phyloP scores from a whole-genome alignment of 352 stramenopile genomes.

The Globisporangium parvum region DNA sequence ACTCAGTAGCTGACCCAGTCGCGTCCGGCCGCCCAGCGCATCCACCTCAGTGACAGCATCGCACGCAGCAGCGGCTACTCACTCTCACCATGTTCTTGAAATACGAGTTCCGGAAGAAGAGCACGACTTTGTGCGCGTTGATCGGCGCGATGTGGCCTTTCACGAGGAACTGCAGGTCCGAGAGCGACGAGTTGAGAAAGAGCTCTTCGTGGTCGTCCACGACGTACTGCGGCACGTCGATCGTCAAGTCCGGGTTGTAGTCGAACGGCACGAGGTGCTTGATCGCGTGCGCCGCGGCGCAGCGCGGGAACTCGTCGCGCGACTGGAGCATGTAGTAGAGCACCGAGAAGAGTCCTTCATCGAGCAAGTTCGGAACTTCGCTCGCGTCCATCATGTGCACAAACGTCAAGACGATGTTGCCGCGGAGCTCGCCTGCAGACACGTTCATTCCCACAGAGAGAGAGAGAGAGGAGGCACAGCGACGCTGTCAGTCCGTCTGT shows the following conservation, averaged over 20 bases:
- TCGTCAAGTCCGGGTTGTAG: constrained; percentile 72
- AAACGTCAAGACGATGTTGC: constrained; percentile 84
- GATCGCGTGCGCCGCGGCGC: constrained; percentile 77
- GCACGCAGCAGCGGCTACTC: constrained; percentile 25
- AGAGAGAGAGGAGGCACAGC: too few relatives aligned
- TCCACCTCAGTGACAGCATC: neutral
- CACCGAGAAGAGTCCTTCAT: constrained; percentile 73
- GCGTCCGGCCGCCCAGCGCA: neutral
- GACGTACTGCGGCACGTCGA: constrained; percentile 71
- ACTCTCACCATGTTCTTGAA: constrained; percentile 91
- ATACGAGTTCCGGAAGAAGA: constrained; percentile 88
- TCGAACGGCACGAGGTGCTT: constrained; percentile 73
- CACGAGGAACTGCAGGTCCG: constrained; percentile 83
- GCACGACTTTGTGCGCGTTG: constrained; percentile 84
- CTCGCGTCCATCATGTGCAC: constrained; percentile 86
- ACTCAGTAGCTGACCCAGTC: neutral
- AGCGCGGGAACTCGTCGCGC: constrained; percentile 62
- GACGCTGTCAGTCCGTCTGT: neutral
- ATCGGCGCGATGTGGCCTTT: constrained; percentile 83
- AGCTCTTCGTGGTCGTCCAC: constrained; percentile 87
- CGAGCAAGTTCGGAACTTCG: constrained; percentile 65
- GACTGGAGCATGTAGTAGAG: constrained; percentile 81
- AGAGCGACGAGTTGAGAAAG: constrained; percentile 76
- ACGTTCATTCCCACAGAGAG: constrained; percentile 1
- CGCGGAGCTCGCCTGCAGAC: constrained; percentile 56